phyloP scores from a whole-genome alignment of 2,329 filamentous ascomycete genomes.

The Penicillium paneum region DNA sequence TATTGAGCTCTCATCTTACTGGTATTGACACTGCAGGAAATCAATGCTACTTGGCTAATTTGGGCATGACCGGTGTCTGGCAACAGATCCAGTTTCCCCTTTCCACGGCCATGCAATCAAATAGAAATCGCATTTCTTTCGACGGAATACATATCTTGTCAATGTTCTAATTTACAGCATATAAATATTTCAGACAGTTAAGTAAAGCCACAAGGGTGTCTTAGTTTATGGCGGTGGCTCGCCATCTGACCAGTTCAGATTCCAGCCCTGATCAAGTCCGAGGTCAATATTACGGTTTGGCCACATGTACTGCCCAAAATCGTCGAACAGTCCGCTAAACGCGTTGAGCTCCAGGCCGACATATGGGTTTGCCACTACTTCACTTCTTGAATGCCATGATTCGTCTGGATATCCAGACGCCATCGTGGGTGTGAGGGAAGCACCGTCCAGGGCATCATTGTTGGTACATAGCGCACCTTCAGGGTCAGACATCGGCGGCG shows the following conservation, averaged over 20 bases:
- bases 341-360: constrained; percentile 22
- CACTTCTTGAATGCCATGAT: constrained; percentile 21
- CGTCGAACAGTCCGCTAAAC: constrained; percentile 24
- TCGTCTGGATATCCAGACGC: constrained; percentile 15
- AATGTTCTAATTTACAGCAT: background rate
- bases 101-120: background rate
- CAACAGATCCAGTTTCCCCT: background rate
- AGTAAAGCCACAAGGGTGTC: background rate
- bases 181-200: background rate
- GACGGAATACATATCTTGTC: background rate
- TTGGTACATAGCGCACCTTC: constrained; percentile 7
- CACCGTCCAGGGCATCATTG: background rate
- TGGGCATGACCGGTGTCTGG: background rate
- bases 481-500: constrained; percentile 25
- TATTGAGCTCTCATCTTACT: background rate
- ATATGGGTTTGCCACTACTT: constrained; percentile 17
- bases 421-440: background rate
- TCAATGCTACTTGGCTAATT: background rate
- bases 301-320: constrained; percentile 26
- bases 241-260: constrained; percentile 37
- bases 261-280: constrained; percentile 42
- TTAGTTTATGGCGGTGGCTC: background rate
- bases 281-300: constrained; percentile 29
- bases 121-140: background rate
- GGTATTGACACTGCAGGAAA: background rate